phyloP scores from a whole-genome alignment of 2,329 filamentous ascomycete species.

The Aaosphaeria pasadenensis region DNA sequence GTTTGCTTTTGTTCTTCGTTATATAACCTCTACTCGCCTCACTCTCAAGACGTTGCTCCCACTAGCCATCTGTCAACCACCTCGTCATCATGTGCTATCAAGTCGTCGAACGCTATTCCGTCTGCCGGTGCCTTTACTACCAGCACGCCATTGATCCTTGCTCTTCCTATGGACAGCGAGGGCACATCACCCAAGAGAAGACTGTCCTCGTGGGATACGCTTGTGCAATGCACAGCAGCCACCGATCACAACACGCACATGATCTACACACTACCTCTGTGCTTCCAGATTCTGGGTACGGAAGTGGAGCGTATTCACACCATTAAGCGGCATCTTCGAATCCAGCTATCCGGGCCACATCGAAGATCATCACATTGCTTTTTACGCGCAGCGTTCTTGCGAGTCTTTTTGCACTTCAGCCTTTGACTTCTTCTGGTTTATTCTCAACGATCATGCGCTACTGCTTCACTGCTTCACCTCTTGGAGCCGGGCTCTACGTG shows the following conservation, averaged over 20 bases:
- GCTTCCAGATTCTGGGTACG: slow-evolving; percentile 28
- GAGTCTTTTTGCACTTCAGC: no score
- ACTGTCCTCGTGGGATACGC: slow-evolving; percentile 81
- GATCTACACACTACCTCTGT: slow-evolving; percentile 11
- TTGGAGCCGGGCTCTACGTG: slow-evolving; percentile 20
- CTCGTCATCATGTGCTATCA: slow-evolving; percentile 72
- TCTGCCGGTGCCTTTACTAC: slow-evolving; percentile 85
- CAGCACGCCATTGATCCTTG: slow-evolving; percentile 84
- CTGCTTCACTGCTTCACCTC: slow-evolving; percentile 10
- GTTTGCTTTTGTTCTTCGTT: slow-evolving; percentile 3
- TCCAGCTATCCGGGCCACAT: no score
- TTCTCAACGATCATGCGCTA: no score
- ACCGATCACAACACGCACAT: slow-evolving; percentile 19
- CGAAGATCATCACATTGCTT: no score
- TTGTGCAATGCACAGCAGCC: slow-evolving; percentile 57
- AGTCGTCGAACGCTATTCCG: slow-evolving; percentile 79
- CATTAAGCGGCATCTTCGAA: no score
- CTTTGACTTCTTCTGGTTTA: no score
- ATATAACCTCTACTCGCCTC: not conserved
- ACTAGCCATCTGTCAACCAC: not conserved
- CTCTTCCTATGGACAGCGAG: slow-evolving; percentile 67
- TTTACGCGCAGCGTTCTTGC: no score
- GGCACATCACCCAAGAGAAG: slow-evolving; percentile 69
- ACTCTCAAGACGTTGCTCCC: not conserved
- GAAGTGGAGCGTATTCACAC: slow-evolving; percentile 17